Evolutionary conservation across 2,329 filamentous ascomycete genomes (phyloP).

Genomic region (Fusarium luffae): DNA sequence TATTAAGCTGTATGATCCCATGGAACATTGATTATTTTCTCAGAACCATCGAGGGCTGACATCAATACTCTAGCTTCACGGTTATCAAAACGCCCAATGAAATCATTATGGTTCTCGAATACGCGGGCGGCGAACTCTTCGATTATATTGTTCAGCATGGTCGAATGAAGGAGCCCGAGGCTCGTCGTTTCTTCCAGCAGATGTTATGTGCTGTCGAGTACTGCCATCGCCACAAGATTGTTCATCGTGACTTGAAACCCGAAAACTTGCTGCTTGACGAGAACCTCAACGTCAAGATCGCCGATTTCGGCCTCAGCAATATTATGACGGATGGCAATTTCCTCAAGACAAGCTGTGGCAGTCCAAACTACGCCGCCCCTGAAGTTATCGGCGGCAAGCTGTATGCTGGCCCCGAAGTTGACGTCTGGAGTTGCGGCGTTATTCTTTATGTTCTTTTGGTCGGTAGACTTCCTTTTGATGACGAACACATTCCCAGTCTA

Average conservation of each 20-base stretch:
- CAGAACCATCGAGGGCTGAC: conserved; percentile 11
- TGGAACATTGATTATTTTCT: background rate
- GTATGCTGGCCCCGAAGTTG: conserved; percentile 96
- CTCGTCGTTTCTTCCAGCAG: conserved; percentile 98
- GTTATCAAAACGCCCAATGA: conserved; percentile 95
- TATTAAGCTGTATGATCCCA: conserved; percentile 85
- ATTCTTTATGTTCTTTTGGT: conserved; percentile 87
- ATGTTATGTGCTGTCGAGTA: conserved; percentile 99
- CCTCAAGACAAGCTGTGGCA: conserved; percentile 97
- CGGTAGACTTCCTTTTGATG: conserved; percentile 91
- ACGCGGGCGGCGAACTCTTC: conserved; percentile 95
- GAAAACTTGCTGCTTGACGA: conserved; percentile 97
- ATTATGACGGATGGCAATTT: conserved; percentile 99
- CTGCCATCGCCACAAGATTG: conserved; percentile 98
- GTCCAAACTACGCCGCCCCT: conserved; percentile 96
- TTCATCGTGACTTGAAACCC: conserved; percentile 96
- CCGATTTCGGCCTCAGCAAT: conserved; percentile 97
- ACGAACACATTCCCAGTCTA: conserved; percentile 96
- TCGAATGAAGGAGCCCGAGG: conserved; percentile 88
- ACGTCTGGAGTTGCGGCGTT: conserved; percentile 97
- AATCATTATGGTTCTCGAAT: conserved; percentile 99
- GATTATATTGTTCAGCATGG: conserved; percentile 98
- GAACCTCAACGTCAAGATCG: conserved; percentile 98
- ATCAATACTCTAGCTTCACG: conserved; percentile 72
- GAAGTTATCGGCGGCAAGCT: conserved; percentile 98